Evolutionary conservation across 345 rosid genomes (phyloP), one percentile per base, ranked within the genome.

Genomic region (Brassica nigra): DNA sequence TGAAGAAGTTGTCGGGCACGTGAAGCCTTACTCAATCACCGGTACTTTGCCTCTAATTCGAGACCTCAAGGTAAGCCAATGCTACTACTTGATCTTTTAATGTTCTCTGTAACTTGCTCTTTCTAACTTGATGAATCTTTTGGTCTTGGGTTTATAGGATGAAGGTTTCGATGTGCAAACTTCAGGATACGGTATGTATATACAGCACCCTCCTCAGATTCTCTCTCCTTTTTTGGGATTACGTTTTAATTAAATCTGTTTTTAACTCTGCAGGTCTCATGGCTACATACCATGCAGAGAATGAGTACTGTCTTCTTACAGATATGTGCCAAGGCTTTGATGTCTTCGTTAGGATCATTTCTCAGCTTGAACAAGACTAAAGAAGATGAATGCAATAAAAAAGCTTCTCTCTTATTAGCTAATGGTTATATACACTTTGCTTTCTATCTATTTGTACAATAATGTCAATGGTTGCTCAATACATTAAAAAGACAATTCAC

Each of bases 151-250:
- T 57, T 81, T 70, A 81, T 80, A 96, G 99, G 92, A 96, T 30
- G 94, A 92, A 88, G 99, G 97, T 27, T 96, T 93, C 36, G 99
- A 93, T 81, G 98, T 95, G 80, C 99, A 93, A 82, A 93, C 94
- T 70, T 62, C 92, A 54, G 98, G 98, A 79, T 93, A 93, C 7
- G 99, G 97, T 91, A 76, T 39, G 3, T 39, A 39, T 10, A 47
- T 2, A 89, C 75, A 83, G 71, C 36, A 80, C 44, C 12, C 44
- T 20, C 34, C 14, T 70, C 27, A 0, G 44, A 8, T 47, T 18
- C 18, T 62, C 29, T 77, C 75, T 62, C 39, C 0, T 36, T 0
- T 54, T 14, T 2, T 2, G 10, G 14, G 65, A 73, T 15, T 63
- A 36, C 7, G 3, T 33, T 59, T 39, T 20, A 4, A 23, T 23